Evolutionary conservation across 2,329 filamentous ascomycete genomes (phyloP).

Genomic region (Aspergillus pseudoterreus): DNA sequence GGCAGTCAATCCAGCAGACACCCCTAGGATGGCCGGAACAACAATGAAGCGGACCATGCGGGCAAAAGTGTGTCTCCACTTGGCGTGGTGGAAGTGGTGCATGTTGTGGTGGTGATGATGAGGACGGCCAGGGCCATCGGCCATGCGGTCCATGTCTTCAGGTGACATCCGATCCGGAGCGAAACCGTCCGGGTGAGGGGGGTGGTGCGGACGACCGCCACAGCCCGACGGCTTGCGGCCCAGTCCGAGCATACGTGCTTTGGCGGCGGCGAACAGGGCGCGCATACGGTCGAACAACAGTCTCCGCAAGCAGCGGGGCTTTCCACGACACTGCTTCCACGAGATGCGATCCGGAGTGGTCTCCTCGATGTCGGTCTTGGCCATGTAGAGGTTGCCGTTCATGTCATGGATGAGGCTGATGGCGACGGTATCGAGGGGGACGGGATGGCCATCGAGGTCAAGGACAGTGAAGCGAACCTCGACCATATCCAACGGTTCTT

Average conservation of each 20-base stretch:
- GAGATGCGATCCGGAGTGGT: slow-evolving; percentile 34
- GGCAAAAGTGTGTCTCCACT: slow-evolving; percentile 38
- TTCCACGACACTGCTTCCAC: slow-evolving; percentile 42
- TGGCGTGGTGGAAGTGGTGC: slow-evolving; percentile 30
- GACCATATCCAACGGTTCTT: slow-evolving; percentile 33
- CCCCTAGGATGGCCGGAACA: slow-evolving; percentile 44
- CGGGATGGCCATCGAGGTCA: slow-evolving; percentile 40
- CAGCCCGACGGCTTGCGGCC: slow-evolving; percentile 27
- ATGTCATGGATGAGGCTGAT: slow-evolving; percentile 37
- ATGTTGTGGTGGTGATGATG: slow-evolving; percentile 27
- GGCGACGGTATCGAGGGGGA: slow-evolving; percentile 42
- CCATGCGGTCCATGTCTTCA: slow-evolving; percentile 6
- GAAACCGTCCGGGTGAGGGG: slow-evolving; percentile 4
- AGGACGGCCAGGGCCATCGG: slow-evolving; percentile 13
- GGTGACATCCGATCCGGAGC: slow-evolving; percentile 10
- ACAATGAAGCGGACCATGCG: slow-evolving; percentile 43
- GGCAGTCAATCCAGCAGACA: slow-evolving; percentile 44
- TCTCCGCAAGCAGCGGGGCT: slow-evolving; percentile 35
- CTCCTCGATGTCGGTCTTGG: slow-evolving; percentile 35
- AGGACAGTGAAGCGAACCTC: slow-evolving; percentile 45
- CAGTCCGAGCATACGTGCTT: slow-evolving; percentile 32
- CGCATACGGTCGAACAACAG: slow-evolving; percentile 39
- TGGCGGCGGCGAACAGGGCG: slow-evolving; percentile 35
- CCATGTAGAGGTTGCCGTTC: slow-evolving; percentile 35
- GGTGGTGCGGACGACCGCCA: slow-evolving; percentile 19